Evolutionary conservation across 352 stramenopile species (phyloP).

Genomic region (Blastocystis sp.): DNA sequence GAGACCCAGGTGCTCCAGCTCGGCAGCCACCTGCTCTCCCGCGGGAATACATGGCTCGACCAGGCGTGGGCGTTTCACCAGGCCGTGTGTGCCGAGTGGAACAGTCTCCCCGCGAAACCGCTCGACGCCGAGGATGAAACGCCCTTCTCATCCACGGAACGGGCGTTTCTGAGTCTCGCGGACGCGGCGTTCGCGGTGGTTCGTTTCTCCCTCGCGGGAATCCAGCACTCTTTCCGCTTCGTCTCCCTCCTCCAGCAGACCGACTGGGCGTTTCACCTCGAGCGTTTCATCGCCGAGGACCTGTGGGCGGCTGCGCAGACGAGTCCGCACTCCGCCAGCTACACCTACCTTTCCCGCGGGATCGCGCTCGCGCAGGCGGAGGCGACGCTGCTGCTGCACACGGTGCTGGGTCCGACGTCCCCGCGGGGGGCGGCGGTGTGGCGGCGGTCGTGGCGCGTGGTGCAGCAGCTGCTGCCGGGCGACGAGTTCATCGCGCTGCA

Average conservation of each 20-base stretch:
- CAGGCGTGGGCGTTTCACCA: neutral
- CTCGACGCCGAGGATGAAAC: neutral
- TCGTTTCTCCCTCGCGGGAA: neutral
- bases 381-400: neutral
- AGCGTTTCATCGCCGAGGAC: neutral
- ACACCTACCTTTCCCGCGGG: neutral
- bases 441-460: neutral
- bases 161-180: neutral
- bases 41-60: neutral
- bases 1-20: neutral
- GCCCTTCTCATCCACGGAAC: neutral
- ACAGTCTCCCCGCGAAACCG: neutral
- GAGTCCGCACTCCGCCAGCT: neutral
- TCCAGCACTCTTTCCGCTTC: constrained; percentile 2
- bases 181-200: neutral
- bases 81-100: neutral
- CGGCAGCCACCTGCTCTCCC: neutral
- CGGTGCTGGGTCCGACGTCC: neutral
- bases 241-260: neutral
- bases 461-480: neutral
- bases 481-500: constrained; percentile 24
- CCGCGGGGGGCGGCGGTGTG: neutral
- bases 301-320: neutral
- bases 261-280: neutral
- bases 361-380: neutral